Conservation (phyloP, 345 rosid genomes). For the Linum usitatissimum region DNA sequence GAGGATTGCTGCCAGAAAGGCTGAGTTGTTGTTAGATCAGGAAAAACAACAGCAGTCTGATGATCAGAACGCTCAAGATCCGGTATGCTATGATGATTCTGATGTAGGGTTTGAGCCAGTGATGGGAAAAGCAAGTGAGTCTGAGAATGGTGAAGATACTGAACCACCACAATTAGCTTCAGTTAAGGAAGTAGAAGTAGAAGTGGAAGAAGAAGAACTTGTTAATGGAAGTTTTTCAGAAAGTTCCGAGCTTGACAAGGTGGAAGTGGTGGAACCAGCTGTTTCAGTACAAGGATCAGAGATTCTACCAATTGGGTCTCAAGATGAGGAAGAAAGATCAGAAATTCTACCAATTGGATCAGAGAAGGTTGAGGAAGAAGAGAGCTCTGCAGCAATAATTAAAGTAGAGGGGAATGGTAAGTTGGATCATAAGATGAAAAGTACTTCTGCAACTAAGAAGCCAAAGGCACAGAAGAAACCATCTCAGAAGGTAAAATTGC, state of each 20-base stretch:
- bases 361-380: slow-evolving; percentile 23
- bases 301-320: slow-evolving; percentile 5
- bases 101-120: slow-evolving; percentile 30
- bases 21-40: slow-evolving; percentile 47
- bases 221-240: slow-evolving; percentile 9
- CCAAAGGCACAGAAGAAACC: slow-evolving; percentile 21
- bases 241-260: slow-evolving; percentile 9
- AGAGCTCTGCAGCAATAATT: slow-evolving; percentile 20
- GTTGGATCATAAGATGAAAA: slow-evolving; percentile 13
- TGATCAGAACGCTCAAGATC: slow-evolving; percentile 23
- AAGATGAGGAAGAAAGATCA: slow-evolving; percentile 18
- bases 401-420: slow-evolving; percentile 21
- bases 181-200: slow-evolving; percentile 11
- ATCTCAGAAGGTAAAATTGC: slow-evolving; percentile 49
- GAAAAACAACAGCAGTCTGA: slow-evolving; percentile 35
- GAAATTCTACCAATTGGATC: slow-evolving; percentile 2
- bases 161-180: slow-evolving; percentile 28
- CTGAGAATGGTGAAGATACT: slow-evolving; percentile 27
- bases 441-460: slow-evolving; percentile 14
- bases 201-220: slow-evolving; percentile 22
- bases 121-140: slow-evolving; percentile 21
- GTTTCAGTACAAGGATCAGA: slow-evolving; percentile 20
- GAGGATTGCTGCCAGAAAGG: slow-evolving; percentile 77
- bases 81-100: slow-evolving; percentile 18
- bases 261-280: slow-evolving; percentile 24